phyloP scores from a whole-genome alignment of 2,329 filamentous ascomycete genomes.

The Diaporthe sp. region DNA sequence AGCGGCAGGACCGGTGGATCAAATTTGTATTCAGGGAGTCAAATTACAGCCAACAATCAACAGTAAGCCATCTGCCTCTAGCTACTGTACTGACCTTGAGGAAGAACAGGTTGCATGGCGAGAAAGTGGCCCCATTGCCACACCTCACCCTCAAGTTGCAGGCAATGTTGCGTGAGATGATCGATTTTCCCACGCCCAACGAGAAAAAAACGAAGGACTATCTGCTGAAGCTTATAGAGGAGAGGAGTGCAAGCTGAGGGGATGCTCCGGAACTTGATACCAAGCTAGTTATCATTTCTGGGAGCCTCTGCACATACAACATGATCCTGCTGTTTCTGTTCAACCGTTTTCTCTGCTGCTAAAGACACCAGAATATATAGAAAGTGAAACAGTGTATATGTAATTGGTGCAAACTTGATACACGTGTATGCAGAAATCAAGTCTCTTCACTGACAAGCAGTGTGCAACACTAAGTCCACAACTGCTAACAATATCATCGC shows the following conservation, averaged over 20 bases:
- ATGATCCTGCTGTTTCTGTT: not conserved
- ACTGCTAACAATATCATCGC: not conserved
- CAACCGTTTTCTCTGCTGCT: not conserved
- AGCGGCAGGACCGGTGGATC: too few species aligned
- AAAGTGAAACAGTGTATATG: not conserved
- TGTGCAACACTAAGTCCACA: not conserved
- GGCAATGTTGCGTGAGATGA: constrained; percentile 6
- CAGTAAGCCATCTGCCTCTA: too few species aligned
- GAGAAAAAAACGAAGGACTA: constrained; percentile 34
- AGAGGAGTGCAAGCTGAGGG: not conserved
- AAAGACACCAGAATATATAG: not conserved
- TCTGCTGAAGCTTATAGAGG: constrained; percentile 36
- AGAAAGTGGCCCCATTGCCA: too few species aligned
- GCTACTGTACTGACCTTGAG: too few species aligned
- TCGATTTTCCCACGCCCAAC: constrained; percentile 24
- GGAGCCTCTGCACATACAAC: not conserved
- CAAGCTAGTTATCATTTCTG: not conserved
- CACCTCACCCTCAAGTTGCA: constrained; percentile 32
- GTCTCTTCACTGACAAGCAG: too few species aligned
- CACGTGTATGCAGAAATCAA: not conserved
- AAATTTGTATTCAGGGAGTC: too few species aligned
- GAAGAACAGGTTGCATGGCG: too few species aligned
- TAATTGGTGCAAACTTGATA: not conserved
- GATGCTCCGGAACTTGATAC: not conserved
- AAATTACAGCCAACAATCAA: too few species aligned